Evolutionary conservation across 1,284 basidiomycete genomes (phyloP), one percentile per base, ranked within the genome.

Genomic region (Puccinia hordei): DNA sequence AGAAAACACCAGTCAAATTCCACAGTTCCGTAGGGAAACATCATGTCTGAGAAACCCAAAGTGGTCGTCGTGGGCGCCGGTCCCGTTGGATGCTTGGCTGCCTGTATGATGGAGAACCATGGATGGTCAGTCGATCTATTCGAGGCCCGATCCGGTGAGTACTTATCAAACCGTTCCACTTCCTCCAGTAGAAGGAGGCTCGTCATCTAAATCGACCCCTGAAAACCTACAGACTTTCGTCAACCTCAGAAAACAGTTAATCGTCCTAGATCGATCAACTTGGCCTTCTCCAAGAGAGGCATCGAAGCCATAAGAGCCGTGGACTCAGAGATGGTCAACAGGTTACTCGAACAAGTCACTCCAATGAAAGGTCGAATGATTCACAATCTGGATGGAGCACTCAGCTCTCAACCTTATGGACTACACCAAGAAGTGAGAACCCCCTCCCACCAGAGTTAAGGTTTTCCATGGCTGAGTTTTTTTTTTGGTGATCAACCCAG

Each of bases 281-380:
- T 99, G 73, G 95, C 95, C 49, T 94, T 99, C 82, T 98, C 95
- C 24, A 90, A 94, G 81, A 90, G 96, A 76, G 96, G 95, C 81
- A 91, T 98, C 80, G 90, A 91, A 82, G 95, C 95, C 46, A 88
- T 98, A 61, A 88, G 91, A 83, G 90, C 90, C 73, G 90, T 98
- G 83, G 91, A 94, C 86, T 88, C 91, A 35, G 89, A 88, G 51
- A 88, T 92, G 72, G 91, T 92, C 35, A 89, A 91, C 81, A 88
- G 90, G 79, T 92, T 98, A 83, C 87, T 97, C 82, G 86, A 90
- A 82, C 89, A 91, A 63, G 91, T 91, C 38, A 94, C 98, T 86
- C 95, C 95, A 82, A 97, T 99, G 94, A 90, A 90, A 82, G 94
- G 93, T 44, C 89, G 97, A 75, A 97, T 98, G 94, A 95, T 99